A percentile compares a stretch with the other conserved stretches of the same genome.
Conservation (phyloP, 805 yeast genomes). For the Torulaspora franciscae region DNA sequence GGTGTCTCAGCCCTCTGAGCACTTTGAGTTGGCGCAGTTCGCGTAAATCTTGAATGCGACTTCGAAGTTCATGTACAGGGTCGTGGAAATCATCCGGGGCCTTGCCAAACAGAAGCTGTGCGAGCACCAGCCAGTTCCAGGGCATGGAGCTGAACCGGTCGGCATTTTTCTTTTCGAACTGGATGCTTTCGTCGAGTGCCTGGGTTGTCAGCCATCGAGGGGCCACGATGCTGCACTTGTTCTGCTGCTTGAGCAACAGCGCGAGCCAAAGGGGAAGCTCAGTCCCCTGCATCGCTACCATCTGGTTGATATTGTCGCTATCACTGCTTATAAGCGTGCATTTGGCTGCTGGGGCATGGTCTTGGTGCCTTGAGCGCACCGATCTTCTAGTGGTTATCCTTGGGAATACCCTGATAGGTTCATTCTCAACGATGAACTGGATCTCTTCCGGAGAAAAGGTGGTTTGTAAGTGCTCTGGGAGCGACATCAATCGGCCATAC, state of each 20-base stretch:
- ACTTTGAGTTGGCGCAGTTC: constrained; percentile 80
- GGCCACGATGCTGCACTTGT: constrained; percentile 76
- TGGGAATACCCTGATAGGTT: constrained; percentile 68
- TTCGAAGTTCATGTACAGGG: constrained; percentile 63
- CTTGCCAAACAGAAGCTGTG: constrained; percentile 57
- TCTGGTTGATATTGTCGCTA: constrained; percentile 27
- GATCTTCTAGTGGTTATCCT: constrained; percentile 39
- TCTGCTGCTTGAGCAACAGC: constrained; percentile 72
- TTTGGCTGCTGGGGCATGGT: constrained; percentile 1
- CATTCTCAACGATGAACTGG: constrained; percentile 81
- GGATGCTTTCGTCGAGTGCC: constrained; percentile 52
- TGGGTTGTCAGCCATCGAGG: constrained; percentile 75
- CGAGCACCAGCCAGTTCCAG: constrained; percentile 81
- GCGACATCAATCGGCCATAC: constrained; percentile 47
- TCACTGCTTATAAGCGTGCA: constrained; percentile 37
- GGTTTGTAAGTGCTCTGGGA: constrained; percentile 50
- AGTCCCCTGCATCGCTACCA: constrained; percentile 58
- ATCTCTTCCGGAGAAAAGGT: constrained; percentile 73
- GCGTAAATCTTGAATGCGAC: constrained; percentile 72
- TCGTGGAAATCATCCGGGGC: constrained; percentile 79
- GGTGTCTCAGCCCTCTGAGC: constrained; percentile 66
- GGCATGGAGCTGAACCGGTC: constrained; percentile 69
- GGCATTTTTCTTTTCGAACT: constrained; percentile 56
- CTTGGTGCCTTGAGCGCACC: constrained; percentile 6
- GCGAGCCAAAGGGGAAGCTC: constrained; percentile 88